Percentiles rank a stretch among this genome's conserved stretches.
Evolutionary conservation across 345 rosid species (phyloP).

Genomic region (Eucalyptus cloeziana): DNA sequence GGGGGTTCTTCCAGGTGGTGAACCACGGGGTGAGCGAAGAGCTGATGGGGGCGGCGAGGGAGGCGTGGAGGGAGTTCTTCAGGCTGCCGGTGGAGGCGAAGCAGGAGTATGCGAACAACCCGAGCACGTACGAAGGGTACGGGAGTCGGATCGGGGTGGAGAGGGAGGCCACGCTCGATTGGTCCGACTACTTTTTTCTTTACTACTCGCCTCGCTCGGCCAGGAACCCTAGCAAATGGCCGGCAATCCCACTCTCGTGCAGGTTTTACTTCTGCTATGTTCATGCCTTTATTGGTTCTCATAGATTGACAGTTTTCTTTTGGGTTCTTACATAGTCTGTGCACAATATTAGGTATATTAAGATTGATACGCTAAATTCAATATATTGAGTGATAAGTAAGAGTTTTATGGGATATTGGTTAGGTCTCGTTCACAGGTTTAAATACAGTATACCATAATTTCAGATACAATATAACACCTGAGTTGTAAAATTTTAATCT

Average conservation of each 20-base stretch:
- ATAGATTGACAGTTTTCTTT: slow-evolving; percentile 1
- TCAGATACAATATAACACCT: not conserved
- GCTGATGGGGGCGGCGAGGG: slow-evolving; percentile 30
- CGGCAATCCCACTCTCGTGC: slow-evolving; percentile 39
- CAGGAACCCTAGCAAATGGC: slow-evolving; percentile 58
- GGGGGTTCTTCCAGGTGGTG: slow-evolving; percentile 85
- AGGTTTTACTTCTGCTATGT: slow-evolving; percentile 15
- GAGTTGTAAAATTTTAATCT: not conserved
- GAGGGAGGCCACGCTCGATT: slow-evolving; percentile 66
- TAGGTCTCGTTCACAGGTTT: not conserved
- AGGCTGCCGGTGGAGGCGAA: slow-evolving; percentile 48
- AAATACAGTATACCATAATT: not conserved
- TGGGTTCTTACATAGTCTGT: not conserved
- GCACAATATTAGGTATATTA: not conserved
- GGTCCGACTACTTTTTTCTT: slow-evolving; percentile 83
- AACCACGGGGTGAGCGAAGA: slow-evolving; percentile 62
- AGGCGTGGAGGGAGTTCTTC: slow-evolving; percentile 61
- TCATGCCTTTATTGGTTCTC: not conserved
- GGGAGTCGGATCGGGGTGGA: slow-evolving; percentile 77
- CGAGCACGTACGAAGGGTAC: slow-evolving; percentile 79
- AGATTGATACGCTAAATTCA: not conserved
- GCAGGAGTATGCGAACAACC: slow-evolving; percentile 52
- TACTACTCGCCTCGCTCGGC: slow-evolving; percentile 35
- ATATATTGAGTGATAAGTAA: not conserved
- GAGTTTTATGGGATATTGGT: not conserved